Conservation (phyloP, 176 grass and related monocot species). For the Eragrostis nindensis region DNA sequence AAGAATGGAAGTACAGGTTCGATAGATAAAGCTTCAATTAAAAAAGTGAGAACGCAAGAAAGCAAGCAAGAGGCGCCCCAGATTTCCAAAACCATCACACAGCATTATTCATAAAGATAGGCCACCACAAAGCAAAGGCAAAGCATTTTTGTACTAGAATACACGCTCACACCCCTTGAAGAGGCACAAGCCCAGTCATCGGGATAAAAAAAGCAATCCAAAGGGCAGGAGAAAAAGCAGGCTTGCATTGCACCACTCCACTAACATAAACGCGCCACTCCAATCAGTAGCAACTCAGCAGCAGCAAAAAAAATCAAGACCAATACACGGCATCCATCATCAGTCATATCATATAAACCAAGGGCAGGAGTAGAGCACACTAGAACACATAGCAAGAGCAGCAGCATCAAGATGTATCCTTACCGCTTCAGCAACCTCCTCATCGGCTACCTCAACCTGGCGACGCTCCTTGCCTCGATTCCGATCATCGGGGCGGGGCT, state of each 20-base stretch:
- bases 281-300: constrained; percentile 43
- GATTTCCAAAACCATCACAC: constrained; percentile 44
- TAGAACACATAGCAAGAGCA: constrained; percentile 7
- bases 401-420: constrained; percentile 48
- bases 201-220: constrained; percentile 41
- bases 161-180: constrained; percentile 47
- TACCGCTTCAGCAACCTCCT: constrained; percentile 77
- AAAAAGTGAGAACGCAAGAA: constrained; percentile 10
- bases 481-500: constrained; percentile 83
- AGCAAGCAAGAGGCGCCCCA: constrained; percentile 19
- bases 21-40: constrained; percentile 34
- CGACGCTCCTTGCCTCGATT: constrained; percentile 81
- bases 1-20: background rate
- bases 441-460: constrained; percentile 86
- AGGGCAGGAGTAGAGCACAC: constrained; percentile 38
- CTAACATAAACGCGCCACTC: constrained; percentile 43
- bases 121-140: constrained; percentile 52
- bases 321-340: constrained; percentile 28
- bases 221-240: constrained; percentile 9
- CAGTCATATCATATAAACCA: constrained; percentile 48
- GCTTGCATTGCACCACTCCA: constrained; percentile 53
- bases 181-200: constrained; percentile 44
- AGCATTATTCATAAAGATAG: constrained; percentile 51
- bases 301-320: constrained; percentile 34
- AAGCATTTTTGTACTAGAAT: constrained; percentile 32